Conservation (phyloP, 2,329 filamentous ascomycete species). For the Drechslerella dactyloides region DNA sequence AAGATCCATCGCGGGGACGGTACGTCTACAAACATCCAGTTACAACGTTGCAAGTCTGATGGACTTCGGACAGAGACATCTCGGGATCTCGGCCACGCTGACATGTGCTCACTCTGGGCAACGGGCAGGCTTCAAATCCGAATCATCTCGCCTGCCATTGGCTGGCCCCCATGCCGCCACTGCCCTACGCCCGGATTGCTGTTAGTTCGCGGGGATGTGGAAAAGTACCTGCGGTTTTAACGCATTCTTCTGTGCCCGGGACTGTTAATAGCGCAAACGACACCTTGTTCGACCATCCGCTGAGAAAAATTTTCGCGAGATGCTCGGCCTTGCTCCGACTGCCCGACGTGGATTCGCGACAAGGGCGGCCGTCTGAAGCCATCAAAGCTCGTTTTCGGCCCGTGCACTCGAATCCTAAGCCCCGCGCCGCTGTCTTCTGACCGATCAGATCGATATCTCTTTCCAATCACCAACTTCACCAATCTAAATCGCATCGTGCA, state of each 20-base stretch:
- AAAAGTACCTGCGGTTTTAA: too few species aligned
- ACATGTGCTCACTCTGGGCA: constrained; percentile 10
- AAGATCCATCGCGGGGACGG: too few species aligned
- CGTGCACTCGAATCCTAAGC: constrained; percentile 48
- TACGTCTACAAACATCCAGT: too few species aligned
- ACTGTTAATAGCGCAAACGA: constrained; percentile 2
- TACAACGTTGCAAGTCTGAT: too few species aligned
- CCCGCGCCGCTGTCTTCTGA: constrained; percentile 26
- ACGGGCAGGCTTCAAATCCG: constrained; percentile 37
- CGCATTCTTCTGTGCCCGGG: too few species aligned
- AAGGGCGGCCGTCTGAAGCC: constrained; percentile 44
- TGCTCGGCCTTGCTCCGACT: constrained; percentile 44
- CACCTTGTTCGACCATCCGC: not conserved
- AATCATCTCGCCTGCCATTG: constrained; percentile 42
- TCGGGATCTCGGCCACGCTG: constrained; percentile 2
- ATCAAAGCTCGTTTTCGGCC: constrained; percentile 46
- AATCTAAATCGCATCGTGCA: not conserved
- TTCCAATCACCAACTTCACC: not conserved
- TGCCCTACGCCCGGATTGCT: constrained; percentile 4
- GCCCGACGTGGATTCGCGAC: constrained; percentile 30
- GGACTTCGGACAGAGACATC: constrained; percentile 13
- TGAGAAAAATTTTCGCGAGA: not conserved
- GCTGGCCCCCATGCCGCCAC: constrained; percentile 28
- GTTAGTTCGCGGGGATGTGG: too few species aligned
- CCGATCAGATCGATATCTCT: constrained; percentile 13